These are phyloP conservation scores for Xylaria sp. DNA, from an alignment of 2,329 filamentous ascomycete genomes.

Conservation along the genomic window DNA sequence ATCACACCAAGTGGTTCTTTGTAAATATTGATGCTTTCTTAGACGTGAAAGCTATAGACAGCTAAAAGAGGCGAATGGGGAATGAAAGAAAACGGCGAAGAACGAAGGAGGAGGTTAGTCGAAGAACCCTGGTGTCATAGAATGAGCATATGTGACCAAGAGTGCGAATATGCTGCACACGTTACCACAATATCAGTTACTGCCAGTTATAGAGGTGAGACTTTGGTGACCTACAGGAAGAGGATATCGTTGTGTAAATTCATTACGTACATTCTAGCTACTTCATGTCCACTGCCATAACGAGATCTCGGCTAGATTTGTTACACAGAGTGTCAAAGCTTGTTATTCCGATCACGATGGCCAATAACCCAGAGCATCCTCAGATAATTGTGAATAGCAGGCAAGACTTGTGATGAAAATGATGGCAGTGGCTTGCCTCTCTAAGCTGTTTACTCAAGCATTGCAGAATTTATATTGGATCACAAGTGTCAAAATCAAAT, in stretches of 20 bases:
- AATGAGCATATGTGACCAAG: too few species aligned
- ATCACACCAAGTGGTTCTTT: conserved; percentile 39
- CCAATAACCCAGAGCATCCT: neutral
- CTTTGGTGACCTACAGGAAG: neutral
- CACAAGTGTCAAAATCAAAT: neutral
- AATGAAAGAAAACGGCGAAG: too few species aligned
- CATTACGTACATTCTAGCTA: neutral
- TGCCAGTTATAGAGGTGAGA: neutral
- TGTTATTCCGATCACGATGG: neutral
- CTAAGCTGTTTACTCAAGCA: neutral
- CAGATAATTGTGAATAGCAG: neutral
- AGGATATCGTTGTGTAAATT: neutral
- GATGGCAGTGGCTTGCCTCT: neutral
- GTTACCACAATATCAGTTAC: neutral
- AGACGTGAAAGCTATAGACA: neutral
- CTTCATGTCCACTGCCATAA: neutral
- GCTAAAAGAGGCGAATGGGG: too few species aligned
- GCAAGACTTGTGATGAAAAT: neutral
- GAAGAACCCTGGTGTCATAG: too few species aligned
- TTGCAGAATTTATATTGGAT: neutral
- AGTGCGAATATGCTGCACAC: neutral
- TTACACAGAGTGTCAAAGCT: neutral
- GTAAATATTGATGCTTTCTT: neutral
- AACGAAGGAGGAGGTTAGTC: too few species aligned
- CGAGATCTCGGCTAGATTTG: neutral